Evolutionary conservation across 176 grass and related monocot genomes (phyloP).

Genomic region (Hordeum vulgare): DNA sequence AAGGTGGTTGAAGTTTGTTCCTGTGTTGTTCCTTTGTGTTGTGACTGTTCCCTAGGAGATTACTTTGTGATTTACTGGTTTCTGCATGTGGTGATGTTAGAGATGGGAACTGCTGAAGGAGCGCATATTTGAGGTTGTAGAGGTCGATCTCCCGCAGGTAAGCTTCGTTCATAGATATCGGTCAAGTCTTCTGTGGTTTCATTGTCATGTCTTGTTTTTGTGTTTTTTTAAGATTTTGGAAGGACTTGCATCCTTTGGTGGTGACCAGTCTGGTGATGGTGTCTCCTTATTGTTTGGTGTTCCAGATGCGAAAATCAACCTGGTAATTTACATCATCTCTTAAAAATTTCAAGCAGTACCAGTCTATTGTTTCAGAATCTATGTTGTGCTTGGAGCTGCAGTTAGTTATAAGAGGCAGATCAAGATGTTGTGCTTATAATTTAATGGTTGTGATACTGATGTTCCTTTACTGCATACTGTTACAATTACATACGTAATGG

Average conservation of each 20-base stretch:
- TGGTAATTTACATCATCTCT: conserved; percentile 42
- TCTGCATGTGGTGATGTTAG: conserved; percentile 36
- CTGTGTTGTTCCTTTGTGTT: background rate
- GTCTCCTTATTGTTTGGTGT: conserved; percentile 27
- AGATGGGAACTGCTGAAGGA: conserved; percentile 35
- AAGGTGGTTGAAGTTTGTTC: conserved; percentile 40
- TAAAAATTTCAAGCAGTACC: background rate
- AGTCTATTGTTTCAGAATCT: background rate
- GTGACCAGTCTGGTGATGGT: conserved; percentile 21
- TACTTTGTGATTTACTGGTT: background rate
- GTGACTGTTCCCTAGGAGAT: background rate
- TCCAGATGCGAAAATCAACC: conserved; percentile 39
- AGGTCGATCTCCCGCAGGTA: conserved; percentile 64
- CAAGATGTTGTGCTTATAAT: conserved; percentile 16
- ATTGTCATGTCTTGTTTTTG: conserved; percentile 5
- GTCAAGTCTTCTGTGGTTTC: background rate
- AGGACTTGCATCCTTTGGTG: conserved; percentile 21
- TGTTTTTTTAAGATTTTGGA: conserved; percentile 31
- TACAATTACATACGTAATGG: background rate
- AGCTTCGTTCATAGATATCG: conserved; percentile 11
- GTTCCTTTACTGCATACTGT: background rate
- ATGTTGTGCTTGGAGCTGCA: conserved; percentile 15
- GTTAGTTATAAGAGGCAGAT: background rate
- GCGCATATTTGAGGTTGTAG: conserved; percentile 60
- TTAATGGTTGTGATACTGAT: background rate